Evolutionary conservation across 1,284 basidiomycete genomes (phyloP), one percentile per base, ranked within the genome.

Genomic region (Amylostereum areolatum): DNA sequence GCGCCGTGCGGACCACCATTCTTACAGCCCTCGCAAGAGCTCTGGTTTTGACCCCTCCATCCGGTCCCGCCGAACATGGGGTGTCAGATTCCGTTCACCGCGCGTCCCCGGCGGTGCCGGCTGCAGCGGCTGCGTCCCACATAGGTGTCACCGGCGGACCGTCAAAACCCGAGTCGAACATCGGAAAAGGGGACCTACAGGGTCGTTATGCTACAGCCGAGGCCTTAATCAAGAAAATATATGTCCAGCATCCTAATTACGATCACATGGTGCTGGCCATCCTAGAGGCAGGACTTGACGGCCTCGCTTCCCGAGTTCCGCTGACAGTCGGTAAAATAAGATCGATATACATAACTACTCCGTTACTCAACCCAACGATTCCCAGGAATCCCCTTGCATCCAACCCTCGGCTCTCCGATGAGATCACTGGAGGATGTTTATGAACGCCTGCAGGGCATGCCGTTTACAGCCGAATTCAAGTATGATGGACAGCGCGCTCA

Each of bases 401-500:
- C 84, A 25, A 81, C 84, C 28, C 71, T 94, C 29, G 91, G 91
- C 35, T 92, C 89, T 45, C 92, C 91, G 47, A 89, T 83, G 36
- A 83, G 92, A 35, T 93, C 91, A 34, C 70, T 97, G 41, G 78
- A 84, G 47, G 91, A 93, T 58, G 83, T 95, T 37, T 93, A 91
- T 59, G 78, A 81, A 37, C 78, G 85, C 31, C 71, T 94, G 18
- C 79, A 77, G 10, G 70, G 73, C 41, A 67, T 81, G 34, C 78
- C 85, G 2, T 95, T 93, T 64, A 74, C 79, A 10, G 84, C 87
- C 36, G 92, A 95, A 66, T 80, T 80, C 61, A 94, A 93, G 66
- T 88, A 92, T 57, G 92, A 94, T 57, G 91, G 91, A 2, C 92
- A 95, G 62, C 75, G 92, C 40, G 89, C 87, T 10, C 92, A 95